Conservation (phyloP, 2,329 filamentous ascomycete genomes). For the Beauveria bassiana region DNA sequence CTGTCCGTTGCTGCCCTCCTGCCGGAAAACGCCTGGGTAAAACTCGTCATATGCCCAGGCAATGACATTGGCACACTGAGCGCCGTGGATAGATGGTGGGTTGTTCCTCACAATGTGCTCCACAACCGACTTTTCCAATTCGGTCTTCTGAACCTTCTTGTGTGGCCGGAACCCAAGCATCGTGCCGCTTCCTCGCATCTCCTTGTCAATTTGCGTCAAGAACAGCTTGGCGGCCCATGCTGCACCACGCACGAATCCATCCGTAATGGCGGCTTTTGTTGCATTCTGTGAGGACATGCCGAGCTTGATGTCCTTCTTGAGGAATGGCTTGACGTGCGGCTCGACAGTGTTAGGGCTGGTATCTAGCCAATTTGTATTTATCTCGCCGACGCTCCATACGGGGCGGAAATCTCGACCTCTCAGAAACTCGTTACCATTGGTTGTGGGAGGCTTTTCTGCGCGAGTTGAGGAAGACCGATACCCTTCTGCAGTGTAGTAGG, state of each 20-base stretch:
- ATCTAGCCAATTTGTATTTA: background rate
- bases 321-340: background rate
- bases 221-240: constrained; percentile 1
- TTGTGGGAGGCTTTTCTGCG: background rate
- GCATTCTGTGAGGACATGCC: constrained; percentile 6
- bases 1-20: background rate
- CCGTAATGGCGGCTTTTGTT: constrained; percentile 1
- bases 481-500: background rate
- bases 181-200: background rate
- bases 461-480: background rate
- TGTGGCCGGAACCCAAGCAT: constrained; percentile 8
- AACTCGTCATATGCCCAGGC: constrained; percentile 7
- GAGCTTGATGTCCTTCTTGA: constrained; percentile 2
- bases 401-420: background rate
- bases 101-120: constrained; percentile 5
- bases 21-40: constrained; percentile 8
- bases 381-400: background rate
- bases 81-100: constrained; percentile 2
- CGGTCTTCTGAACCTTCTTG: background rate
- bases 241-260: constrained; percentile 5
- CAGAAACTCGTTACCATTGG: background rate
- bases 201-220: background rate
- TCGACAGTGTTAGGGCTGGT: background rate
- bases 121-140: background rate
- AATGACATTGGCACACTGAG: background rate